phyloP scores from a whole-genome alignment of 208 protist species.

The Leishmania guyanensis region DNA sequence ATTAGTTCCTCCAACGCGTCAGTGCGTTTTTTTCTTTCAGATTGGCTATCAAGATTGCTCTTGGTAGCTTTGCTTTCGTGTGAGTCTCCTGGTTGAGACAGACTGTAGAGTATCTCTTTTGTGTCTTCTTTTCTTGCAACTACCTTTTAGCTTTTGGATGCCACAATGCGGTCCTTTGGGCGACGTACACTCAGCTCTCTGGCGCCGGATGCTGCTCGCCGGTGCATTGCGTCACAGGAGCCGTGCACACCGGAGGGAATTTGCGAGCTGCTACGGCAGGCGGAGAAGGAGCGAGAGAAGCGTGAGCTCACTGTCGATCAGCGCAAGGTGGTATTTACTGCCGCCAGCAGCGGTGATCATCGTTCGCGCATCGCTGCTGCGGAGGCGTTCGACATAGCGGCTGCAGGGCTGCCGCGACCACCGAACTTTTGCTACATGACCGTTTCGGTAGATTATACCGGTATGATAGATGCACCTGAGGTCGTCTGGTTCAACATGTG shows the following conservation, averaged over 20 bases:
- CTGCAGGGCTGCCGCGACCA: slow-evolving; percentile 68
- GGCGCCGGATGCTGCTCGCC: slow-evolving; percentile 2
- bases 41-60: not conserved
- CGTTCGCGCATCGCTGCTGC: slow-evolving; percentile 80
- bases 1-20: not conserved
- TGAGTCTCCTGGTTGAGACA: not conserved
- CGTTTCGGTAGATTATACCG: slow-evolving; percentile 75
- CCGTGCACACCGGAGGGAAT: slow-evolving; percentile 53
- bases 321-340: slow-evolving; percentile 75
- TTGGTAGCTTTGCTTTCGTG: not conserved
- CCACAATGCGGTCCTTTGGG: slow-evolving; percentile 20
- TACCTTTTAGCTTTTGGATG: not conserved
- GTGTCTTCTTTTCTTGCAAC: not conserved
- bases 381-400: slow-evolving; percentile 87
- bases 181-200: not conserved
- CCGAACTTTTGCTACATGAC: slow-evolving; percentile 89
- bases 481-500: slow-evolving; percentile 90
- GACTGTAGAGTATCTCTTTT: not conserved
- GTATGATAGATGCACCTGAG: slow-evolving; percentile 84
- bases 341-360: slow-evolving; percentile 77
- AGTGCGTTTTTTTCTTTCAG: not conserved
- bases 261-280: slow-evolving; percentile 50
- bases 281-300: slow-evolving; percentile 54
- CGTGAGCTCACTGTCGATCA: slow-evolving; percentile 65
- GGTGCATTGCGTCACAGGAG: slow-evolving; percentile 28